Percentiles rank a stretch among this genome's conserved stretches.
phyloP scores from a whole-genome alignment of 2,329 filamentous ascomycete genomes.

The Ophiobolus disseminans region DNA sequence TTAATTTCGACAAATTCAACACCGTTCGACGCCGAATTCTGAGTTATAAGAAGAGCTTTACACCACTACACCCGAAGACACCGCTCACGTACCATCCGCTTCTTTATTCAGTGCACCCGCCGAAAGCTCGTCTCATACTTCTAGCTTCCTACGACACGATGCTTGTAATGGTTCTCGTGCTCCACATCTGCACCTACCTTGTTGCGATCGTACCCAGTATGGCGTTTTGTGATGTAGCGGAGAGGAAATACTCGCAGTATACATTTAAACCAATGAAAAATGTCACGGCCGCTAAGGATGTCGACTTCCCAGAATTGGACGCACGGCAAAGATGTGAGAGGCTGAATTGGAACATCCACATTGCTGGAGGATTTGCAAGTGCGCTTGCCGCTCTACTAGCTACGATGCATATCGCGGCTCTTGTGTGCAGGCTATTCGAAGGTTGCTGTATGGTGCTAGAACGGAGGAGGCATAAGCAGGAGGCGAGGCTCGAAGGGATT shows the following conservation, averaged over 20 bases:
- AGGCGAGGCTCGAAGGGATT: not conserved
- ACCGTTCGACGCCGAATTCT: no score
- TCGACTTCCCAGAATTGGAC: not conserved
- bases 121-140: not conserved
- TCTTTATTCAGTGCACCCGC: no score
- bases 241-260: not conserved
- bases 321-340: conserved; percentile 4
- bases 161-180: not conserved
- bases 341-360: conserved; percentile 4
- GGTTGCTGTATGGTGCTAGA: not conserved
- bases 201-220: not conserved
- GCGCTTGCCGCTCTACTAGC: conserved; percentile 4
- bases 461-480: not conserved
- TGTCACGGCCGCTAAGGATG: not conserved
- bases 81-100: no score
- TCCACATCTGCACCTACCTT: not conserved
- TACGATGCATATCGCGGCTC: not conserved
- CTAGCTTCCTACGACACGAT: not conserved
- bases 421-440: not conserved
- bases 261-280: not conserved
- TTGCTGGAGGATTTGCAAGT: conserved; percentile 5
- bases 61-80: no score
- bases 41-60: no score
- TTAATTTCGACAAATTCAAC: no score
- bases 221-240: not conserved